A percentile compares a stretch with the other conserved stretches of the same genome.
Evolutionary conservation across 495 filamentous ascomycete species (phyloP).

Genomic region (Lichenothelia convexa): DNA sequence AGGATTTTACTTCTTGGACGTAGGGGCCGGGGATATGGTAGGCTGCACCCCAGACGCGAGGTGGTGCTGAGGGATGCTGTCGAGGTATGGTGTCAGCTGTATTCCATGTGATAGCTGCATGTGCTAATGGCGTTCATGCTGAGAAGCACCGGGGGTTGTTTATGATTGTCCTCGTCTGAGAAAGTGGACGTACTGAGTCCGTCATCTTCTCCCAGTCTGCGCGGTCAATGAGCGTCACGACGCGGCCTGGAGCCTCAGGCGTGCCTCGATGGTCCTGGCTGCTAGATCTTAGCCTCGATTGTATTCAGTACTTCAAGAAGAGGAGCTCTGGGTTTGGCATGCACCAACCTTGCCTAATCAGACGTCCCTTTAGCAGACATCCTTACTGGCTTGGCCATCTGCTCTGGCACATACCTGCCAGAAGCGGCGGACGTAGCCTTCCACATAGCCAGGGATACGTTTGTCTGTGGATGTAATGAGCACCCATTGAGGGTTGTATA

Average conservation of each 20-base stretch:
- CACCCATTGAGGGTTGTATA: too few species aligned
- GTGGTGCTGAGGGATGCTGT: conserved; percentile 28
- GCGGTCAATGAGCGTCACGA: conserved; percentile 79
- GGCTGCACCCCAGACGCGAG: conserved; percentile 74
- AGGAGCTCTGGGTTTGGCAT: neutral
- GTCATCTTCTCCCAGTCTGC: conserved; percentile 61
- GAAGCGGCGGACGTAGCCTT: conserved; percentile 86
- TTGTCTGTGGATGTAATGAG: conserved; percentile 39
- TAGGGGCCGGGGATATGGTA: conserved; percentile 65
- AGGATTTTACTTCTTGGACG: conserved; percentile 65
- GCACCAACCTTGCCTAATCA: conserved; percentile 36
- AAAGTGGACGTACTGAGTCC: conserved; percentile 32
- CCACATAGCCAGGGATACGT: conserved; percentile 77
- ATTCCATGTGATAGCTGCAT: too few species aligned
- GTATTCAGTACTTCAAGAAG: conserved; percentile 4
- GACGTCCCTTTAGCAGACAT: conserved; percentile 12
- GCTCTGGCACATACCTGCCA: conserved; percentile 60
- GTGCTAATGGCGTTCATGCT: too few species aligned
- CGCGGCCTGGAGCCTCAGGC: conserved; percentile 65
- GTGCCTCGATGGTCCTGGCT: conserved; percentile 94
- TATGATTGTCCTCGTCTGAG: neutral
- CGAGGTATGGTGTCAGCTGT: too few species aligned
- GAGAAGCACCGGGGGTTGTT: too few species aligned
- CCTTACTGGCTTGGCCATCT: neutral
- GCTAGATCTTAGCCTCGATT: too few species aligned